Conservation (phyloP, 345 rosid species). For the Linum lewisii region DNA sequence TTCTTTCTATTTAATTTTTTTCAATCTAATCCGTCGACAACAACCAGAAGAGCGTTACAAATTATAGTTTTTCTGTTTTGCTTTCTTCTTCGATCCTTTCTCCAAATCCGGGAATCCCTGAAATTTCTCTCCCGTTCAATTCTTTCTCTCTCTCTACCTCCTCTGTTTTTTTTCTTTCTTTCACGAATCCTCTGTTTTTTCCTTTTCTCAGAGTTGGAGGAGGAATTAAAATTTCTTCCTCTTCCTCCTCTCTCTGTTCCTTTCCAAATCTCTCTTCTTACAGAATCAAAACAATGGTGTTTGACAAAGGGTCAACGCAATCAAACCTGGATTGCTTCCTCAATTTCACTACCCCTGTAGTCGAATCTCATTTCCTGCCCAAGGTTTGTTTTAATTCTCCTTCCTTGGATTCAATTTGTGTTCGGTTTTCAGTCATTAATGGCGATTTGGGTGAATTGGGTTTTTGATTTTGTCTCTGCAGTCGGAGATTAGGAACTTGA, state of each 20-base stretch:
- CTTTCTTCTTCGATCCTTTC: conserved; percentile 9
- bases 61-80: conserved; percentile 14
- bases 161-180: conserved; percentile 7
- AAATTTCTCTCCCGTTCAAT: conserved; percentile 33
- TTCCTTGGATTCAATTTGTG: background rate
- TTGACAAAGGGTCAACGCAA: conserved; percentile 48
- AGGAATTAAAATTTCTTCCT: conserved; percentile 13
- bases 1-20: too few relatives aligned
- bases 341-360: conserved; percentile 67
- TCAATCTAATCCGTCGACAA: too few relatives aligned
- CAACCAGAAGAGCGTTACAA: too few relatives aligned
- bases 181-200: conserved; percentile 3
- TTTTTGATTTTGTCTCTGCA: conserved; percentile 16
- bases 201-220: conserved; percentile 19
- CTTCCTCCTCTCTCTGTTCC: conserved; percentile 15
- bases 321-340: conserved; percentile 86
- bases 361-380: conserved; percentile 71
- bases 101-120: conserved; percentile 29
- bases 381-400: conserved; percentile 43
- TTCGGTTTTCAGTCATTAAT: too few relatives aligned
- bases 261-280: background rate
- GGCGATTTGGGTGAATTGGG: background rate
- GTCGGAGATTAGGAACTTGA: conserved; percentile 78
- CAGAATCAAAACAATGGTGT: conserved; percentile 38
- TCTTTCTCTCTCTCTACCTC: conserved; percentile 9